A percentile compares a stretch with the other conserved stretches of the same genome.
These are phyloP conservation scores for Colletotrichum sansevieriae DNA, from an alignment of 2,329 filamentous ascomycete species.

Conservation along the genomic window DNA sequence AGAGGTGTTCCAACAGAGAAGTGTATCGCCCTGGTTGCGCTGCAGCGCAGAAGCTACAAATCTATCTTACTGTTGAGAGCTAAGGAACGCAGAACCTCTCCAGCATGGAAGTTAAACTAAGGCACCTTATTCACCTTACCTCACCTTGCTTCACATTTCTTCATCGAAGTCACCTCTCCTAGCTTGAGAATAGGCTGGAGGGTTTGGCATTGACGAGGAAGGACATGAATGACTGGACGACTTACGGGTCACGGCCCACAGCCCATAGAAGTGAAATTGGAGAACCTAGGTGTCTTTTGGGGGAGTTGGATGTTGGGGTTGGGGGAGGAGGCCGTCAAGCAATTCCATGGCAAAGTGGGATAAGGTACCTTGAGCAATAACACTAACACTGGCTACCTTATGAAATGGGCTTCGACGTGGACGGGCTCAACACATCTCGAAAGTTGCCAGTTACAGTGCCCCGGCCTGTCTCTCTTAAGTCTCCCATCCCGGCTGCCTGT, in stretches of 20 bases:
- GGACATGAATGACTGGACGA: neutral
- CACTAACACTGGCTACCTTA: neutral
- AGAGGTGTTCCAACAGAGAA: constrained; percentile 30
- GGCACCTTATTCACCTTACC: too few species aligned
- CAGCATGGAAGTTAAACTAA: too few species aligned
- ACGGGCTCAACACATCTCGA: too few species aligned
- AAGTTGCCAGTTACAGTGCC: too few species aligned
- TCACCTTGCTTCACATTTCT: too few species aligned
- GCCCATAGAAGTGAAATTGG: neutral
- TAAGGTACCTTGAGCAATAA: neutral
- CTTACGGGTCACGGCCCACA: neutral
- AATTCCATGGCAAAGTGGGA: constrained; percentile 8
- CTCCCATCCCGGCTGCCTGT: too few species aligned
- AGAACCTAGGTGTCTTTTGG: too few species aligned
- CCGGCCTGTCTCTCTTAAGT: too few species aligned
- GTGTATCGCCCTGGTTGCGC: constrained; percentile 11
- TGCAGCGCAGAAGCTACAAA: constrained; percentile 12
- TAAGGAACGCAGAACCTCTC: too few species aligned
- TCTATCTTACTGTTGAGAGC: too few species aligned
- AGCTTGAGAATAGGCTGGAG: too few species aligned
- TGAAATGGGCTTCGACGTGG: neutral
- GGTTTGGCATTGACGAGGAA: constrained; percentile 28
- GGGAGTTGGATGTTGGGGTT: neutral
- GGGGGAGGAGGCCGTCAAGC: neutral
- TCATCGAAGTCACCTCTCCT: too few species aligned